Evolutionary conservation across 2,329 filamentous ascomycete genomes (phyloP).

Genomic region (Pseudodiploospora longispora): DNA sequence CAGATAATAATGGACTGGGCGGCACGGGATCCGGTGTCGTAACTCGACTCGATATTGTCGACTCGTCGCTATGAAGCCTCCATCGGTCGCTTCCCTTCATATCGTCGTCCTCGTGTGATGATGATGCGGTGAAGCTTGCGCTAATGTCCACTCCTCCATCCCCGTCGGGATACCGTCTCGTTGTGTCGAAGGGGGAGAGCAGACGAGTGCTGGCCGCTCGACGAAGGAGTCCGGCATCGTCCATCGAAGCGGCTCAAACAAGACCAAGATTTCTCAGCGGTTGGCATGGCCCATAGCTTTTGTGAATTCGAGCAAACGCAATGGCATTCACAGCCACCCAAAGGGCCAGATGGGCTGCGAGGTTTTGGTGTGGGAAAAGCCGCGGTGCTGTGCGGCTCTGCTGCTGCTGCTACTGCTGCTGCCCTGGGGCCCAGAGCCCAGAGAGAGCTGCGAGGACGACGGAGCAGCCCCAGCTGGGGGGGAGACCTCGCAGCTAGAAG

Average conservation of each 20-base stretch:
- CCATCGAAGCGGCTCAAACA: conserved; percentile 12
- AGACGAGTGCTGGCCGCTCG: conserved; percentile 4
- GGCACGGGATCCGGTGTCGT: conserved; percentile 19
- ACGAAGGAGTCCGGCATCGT: conserved; percentile 7
- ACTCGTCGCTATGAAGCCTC: conserved; percentile 18
- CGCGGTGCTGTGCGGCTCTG: too few relatives aligned
- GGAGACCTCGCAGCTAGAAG: background rate
- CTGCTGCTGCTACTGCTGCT: too few relatives aligned
- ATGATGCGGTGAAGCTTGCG: conserved; percentile 9
- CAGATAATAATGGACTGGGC: conserved; percentile 11
- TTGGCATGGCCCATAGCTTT: conserved; percentile 12
- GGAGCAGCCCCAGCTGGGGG: background rate
- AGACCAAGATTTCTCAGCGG: conserved; percentile 8
- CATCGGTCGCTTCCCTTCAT: conserved; percentile 19
- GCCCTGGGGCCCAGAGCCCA: too few relatives aligned
- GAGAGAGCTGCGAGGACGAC: too few relatives aligned
- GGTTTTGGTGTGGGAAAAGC: background rate
- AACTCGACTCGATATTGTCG: conserved; percentile 20
- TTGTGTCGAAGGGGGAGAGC: background rate
- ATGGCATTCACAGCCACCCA: too few relatives aligned
- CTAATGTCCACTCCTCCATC: too few relatives aligned
- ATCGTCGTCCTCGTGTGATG: conserved; percentile 18
- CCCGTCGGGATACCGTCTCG: conserved; percentile 1
- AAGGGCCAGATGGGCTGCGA: background rate
- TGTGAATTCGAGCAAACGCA: background rate